Percentiles rank a stretch among this genome's conserved stretches.
Evolutionary conservation across 768 basidiomycete genomes (phyloP).

Genomic region (Mycena albidolilacea): DNA sequence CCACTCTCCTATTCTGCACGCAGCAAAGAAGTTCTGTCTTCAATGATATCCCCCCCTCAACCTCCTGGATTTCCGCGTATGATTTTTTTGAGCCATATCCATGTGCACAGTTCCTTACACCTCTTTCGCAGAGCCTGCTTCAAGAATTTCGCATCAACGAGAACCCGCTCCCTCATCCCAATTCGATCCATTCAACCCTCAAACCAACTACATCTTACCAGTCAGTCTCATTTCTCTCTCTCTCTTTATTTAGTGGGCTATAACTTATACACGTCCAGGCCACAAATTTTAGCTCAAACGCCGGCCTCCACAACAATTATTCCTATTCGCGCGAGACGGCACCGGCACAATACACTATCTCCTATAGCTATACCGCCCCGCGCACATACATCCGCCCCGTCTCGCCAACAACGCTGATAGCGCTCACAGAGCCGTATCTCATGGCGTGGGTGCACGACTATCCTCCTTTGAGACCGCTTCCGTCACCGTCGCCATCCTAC

Average conservation of each 20-base stretch:
- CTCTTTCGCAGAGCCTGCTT: neutral
- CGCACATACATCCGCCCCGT: conserved; percentile 44
- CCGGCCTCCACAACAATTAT: conserved; percentile 2
- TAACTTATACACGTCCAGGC: neutral
- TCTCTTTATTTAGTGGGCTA: neutral
- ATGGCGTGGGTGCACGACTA: conserved; percentile 53
- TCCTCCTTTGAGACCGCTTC: conserved; percentile 7
- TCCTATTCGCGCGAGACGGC: neutral
- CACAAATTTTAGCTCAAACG: conserved; percentile 19
- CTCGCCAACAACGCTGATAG: conserved; percentile 57
- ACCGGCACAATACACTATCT: conserved; percentile 11
- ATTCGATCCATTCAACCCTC: neutral
- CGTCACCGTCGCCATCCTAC: neutral
- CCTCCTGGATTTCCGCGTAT: conserved; percentile 21
- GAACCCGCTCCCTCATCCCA: neutral
- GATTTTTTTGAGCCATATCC: neutral
- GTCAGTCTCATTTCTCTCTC: neutral
- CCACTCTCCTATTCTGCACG: conserved; percentile 49
- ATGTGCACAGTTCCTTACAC: neutral
- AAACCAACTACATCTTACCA: neutral
- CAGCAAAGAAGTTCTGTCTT: conserved; percentile 46
- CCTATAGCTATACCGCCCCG: neutral
- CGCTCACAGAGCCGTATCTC: conserved; percentile 60
- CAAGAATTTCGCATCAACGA: neutral
- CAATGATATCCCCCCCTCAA: conserved; percentile 47